These are phyloP conservation scores for Malassezia sympodialis DNA, from an alignment of 1,284 basidiomycete genomes.

Conservation along the genomic window DNA sequence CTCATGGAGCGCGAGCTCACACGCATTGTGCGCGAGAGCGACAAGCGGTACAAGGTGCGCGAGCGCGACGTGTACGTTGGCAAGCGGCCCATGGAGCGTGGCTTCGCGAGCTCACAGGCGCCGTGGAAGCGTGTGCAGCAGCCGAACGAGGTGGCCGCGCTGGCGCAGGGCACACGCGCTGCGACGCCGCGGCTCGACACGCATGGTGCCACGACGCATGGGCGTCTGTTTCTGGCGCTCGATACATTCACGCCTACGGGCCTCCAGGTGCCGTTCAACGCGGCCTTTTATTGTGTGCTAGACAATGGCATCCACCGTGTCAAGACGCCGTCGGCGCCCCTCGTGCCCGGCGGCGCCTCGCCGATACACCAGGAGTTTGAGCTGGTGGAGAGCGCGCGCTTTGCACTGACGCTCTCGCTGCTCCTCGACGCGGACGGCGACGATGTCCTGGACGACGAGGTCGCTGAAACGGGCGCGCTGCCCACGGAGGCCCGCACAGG, in stretches of 20 bases:
- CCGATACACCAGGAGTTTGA: constrained; percentile 87
- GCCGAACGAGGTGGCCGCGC: constrained; percentile 71
- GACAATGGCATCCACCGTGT: constrained; percentile 97
- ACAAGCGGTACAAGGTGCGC: constrained; percentile 53
- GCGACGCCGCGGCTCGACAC: background rate
- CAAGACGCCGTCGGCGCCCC: constrained; percentile 67
- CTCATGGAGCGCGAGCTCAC: constrained; percentile 14
- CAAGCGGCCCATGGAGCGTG: constrained; percentile 50
- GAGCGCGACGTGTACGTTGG: constrained; percentile 53
- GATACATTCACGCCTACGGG: constrained; percentile 40
- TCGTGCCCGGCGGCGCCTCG: constrained; percentile 56
- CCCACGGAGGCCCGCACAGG: constrained; percentile 23
- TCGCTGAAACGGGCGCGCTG: constrained; percentile 20
- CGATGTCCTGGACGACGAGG: constrained; percentile 16
- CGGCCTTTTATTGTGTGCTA: constrained; percentile 66
- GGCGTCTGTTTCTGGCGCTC: constrained; percentile 79
- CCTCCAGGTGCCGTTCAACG: constrained; percentile 49
- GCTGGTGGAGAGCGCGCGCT: constrained; percentile 44
- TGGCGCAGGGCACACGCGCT: background rate
- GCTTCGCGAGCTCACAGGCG: constrained; percentile 66
- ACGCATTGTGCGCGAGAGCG: constrained; percentile 12
- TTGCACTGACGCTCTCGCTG: constrained; percentile 44
- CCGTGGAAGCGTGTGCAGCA: constrained; percentile 79
- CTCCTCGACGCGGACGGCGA: constrained; percentile 37
- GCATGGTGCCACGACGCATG: constrained; percentile 57